phyloP scores from a whole-genome alignment of 495 filamentous ascomycete genomes.

The Penicillium robsamsonii region DNA sequence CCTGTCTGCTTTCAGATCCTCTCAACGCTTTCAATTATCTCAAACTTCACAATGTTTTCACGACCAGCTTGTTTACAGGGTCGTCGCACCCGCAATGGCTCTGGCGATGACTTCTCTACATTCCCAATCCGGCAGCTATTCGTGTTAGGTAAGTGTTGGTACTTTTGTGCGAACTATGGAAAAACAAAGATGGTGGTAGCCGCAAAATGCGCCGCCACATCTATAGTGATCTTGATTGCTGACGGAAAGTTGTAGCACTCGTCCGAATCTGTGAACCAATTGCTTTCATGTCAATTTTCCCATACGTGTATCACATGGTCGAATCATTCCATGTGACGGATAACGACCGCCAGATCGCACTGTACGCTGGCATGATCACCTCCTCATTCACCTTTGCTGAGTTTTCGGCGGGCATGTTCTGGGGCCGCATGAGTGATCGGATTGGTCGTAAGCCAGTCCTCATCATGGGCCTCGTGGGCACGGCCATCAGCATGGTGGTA shows the following conservation, averaged over 20 bases:
- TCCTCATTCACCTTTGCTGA: conserved; percentile 96
- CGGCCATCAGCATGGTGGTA: conserved; percentile 86
- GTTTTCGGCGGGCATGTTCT: conserved; percentile 83
- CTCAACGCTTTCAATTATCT: background rate
- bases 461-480: conserved; percentile 81
- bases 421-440: conserved; percentile 89
- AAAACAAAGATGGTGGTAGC: background rate
- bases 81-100: conserved; percentile 33
- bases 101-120: conserved; percentile 33
- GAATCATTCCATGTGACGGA: conserved; percentile 81
- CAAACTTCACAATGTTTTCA: conserved; percentile 38
- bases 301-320: conserved; percentile 98
- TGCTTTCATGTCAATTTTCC: conserved; percentile 99
- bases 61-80: conserved; percentile 38
- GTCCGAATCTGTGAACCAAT: conserved; percentile 98
- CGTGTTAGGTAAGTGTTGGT: conserved; percentile 59
- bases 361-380: conserved; percentile 95
- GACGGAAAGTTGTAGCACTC: conserved; percentile 59
- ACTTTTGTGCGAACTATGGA: conserved; percentile 33
- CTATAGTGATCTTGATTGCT: conserved; percentile 23
- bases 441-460: conserved; percentile 92
- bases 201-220: background rate
- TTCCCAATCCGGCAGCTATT: conserved; percentile 65
- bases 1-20: background rate
- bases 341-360: conserved; percentile 74